Evolutionary conservation across 345 rosid genomes (phyloP), one percentile per base, ranked within the genome.

Genomic region (Alliaria petiolata): DNA sequence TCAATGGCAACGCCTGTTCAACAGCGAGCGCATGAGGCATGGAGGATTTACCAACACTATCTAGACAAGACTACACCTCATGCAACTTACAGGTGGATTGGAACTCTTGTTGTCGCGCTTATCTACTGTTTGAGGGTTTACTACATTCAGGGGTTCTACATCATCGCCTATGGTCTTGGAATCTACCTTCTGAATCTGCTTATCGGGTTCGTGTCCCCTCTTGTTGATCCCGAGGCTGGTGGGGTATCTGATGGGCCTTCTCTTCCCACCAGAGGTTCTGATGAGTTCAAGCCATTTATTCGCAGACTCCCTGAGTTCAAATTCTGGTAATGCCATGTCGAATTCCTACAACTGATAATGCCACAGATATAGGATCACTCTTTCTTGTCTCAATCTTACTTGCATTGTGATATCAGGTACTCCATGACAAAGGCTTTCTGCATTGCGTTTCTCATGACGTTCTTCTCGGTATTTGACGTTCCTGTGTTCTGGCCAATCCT

Each of bases 251-350:
- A 87, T 73, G 96, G 95, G n/a, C 87, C 98, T 76, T 42, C 80
- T 33, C 78, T 93, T 68, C 98, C 98, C 1, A 93, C 98, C 11
- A 89, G 88, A 79, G 95, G 92, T 61, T 93, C 98, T 44, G 97
- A 93, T 74, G 98, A 93, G 80, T 93, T 93, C 84, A 91, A 87
- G 85, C 97, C 97, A 2, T 93, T 91, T 74, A 89, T 93, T 75
- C 95, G 97, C 51, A 83, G 98, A 5, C 95, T 93, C 40, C 98
- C 97, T 0, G 97, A 93, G 87, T 93, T 93, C 73, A 93, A 93
- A 79, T 91, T 91, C 88, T 93, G 98, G 98, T 93, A 70, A 57
- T 20, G 6, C 54, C 31, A 4, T 49, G 38, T 55, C 1, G n/a
- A n/a, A 26, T 28, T 28, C 6, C 6, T 5, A 28, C 35, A 44